A percentile compares a stretch with the other conserved stretches of the same genome.
Conservation (phyloP, 1,284 basidiomycete species). For the Trichosporon ovoides region DNA sequence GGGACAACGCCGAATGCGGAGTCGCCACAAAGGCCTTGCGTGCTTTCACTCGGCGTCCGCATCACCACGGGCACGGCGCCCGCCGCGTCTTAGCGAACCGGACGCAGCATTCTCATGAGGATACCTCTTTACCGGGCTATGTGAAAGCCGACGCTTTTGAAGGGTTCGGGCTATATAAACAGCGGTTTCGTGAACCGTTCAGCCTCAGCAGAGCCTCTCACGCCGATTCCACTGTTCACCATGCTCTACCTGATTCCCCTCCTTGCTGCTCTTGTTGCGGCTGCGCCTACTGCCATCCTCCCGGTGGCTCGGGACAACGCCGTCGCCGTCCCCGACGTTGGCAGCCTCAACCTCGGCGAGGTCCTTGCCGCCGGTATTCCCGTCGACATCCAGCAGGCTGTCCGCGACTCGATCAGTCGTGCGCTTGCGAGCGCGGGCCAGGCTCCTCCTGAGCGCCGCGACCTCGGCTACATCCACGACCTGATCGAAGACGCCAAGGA, state of each 20-base stretch:
- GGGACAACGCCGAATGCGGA: neutral
- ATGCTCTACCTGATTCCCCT: slow-evolving; percentile 4
- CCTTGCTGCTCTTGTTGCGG: slow-evolving; percentile 1
- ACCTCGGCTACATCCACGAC: neutral
- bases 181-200: too few species aligned
- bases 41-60: neutral
- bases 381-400: too few species aligned
- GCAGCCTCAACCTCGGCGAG: too few species aligned
- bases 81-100: too few species aligned
- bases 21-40: too few species aligned
- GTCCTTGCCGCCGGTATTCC: neutral
- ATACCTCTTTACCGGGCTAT: too few species aligned
- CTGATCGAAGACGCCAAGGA: neutral
- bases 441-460: neutral
- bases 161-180: neutral
- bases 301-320: neutral
- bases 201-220: neutral
- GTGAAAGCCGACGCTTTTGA: too few species aligned
- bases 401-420: too few species aligned
- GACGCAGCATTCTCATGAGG: too few species aligned
- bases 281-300: neutral
- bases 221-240: neutral
- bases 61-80: neutral
- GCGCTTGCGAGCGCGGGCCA: neutral
- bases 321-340: too few species aligned